Evolutionary conservation across 176 grass and related monocot species (phyloP).

Genomic region (Poa annua): DNA sequence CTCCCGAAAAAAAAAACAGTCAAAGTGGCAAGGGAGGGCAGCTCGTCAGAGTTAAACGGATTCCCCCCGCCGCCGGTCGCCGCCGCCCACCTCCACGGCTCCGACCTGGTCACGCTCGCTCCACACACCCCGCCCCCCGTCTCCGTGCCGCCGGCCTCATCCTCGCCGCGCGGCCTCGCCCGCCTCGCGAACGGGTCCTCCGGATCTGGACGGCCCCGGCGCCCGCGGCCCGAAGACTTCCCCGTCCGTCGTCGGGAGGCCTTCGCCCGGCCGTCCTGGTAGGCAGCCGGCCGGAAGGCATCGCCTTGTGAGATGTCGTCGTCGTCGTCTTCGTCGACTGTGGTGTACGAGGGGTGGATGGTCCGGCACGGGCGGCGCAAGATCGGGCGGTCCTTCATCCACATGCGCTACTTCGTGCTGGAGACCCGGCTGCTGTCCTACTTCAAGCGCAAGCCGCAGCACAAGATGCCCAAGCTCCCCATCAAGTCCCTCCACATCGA

Average conservation of each 20-base stretch:
- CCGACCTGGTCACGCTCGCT: conserved; percentile 16
- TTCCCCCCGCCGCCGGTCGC: background rate
- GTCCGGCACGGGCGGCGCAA: conserved; percentile 86
- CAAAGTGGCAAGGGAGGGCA: background rate
- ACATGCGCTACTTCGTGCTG: conserved; percentile 93
- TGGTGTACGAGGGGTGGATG: conserved; percentile 98
- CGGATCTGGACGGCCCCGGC: background rate
- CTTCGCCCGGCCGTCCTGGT: background rate
- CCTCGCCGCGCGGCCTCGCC: background rate
- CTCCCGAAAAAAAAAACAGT: background rate
- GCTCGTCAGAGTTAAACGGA: background rate
- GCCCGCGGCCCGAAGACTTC: background rate
- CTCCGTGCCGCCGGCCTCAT: background rate
- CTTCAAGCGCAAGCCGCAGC: conserved; percentile 91
- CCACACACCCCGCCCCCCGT: background rate
- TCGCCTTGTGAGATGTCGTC: conserved; percentile 21
- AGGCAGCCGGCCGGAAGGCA: background rate
- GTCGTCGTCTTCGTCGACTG: conserved; percentile 32
- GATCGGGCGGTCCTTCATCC: conserved; percentile 82
- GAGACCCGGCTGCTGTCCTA: conserved; percentile 80
- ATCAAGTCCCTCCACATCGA: conserved; percentile 94
- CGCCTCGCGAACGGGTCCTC: background rate
- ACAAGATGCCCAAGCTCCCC: conserved; percentile 76
- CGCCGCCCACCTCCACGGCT: background rate
- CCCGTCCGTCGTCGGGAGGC: background rate